Percentiles rank a stretch among this genome's conserved stretches.
Conservation (phyloP, 345 rosid species). For the Linum tenue region DNA sequence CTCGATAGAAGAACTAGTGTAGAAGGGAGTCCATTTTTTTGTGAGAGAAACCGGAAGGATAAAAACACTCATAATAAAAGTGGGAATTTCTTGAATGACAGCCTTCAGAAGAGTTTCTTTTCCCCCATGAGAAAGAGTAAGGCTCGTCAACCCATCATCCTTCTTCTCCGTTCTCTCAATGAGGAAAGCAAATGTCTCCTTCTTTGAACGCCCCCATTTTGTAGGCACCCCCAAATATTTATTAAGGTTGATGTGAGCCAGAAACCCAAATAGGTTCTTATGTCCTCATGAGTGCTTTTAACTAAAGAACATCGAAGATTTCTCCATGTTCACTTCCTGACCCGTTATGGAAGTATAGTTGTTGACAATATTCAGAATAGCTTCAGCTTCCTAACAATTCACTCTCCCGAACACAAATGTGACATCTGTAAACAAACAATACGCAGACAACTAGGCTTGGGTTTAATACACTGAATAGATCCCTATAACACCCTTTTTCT, state of each 20-base stretch:
- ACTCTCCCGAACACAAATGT: not conserved
- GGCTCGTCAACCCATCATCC: not conserved
- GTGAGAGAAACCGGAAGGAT: not conserved
- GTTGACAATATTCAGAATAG: not conserved
- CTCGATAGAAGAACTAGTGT: not conserved
- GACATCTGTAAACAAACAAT: not conserved
- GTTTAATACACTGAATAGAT: not conserved
- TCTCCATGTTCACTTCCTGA: not conserved
- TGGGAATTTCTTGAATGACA: not conserved
- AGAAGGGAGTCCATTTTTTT: not conserved
- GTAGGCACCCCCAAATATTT: not conserved
- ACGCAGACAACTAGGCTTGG: not conserved
- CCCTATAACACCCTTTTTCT: not conserved
- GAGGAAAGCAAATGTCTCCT: not conserved
- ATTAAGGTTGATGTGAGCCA: too few relatives aligned
- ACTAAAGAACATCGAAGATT: not conserved
- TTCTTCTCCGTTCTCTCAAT: not conserved
- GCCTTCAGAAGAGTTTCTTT: not conserved
- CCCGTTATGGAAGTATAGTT: not conserved
- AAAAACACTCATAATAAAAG: not conserved
- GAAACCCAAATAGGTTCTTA: not conserved
- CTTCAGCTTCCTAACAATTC: not conserved
- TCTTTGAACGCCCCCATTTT: not conserved
- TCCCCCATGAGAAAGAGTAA: not conserved
- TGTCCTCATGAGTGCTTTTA: not conserved